Evolutionary conservation across 768 basidiomycete species (phyloP).

Genomic region (Podaxis sp.): DNA sequence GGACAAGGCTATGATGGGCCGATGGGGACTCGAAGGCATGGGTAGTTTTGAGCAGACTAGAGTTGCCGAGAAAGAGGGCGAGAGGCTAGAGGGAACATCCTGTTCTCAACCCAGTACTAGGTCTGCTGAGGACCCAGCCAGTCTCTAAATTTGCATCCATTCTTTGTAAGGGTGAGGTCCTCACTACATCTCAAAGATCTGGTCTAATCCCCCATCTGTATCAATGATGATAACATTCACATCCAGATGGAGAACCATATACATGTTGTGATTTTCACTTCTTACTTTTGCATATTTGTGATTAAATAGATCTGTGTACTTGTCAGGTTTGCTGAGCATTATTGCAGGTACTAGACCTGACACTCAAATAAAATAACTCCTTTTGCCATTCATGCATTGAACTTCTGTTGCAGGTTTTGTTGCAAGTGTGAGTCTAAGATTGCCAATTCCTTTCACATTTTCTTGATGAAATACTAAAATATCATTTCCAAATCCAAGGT

Average conservation of each 20-base stretch:
- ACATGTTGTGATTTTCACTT: background rate
- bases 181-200: background rate
- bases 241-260: no score
- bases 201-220: background rate
- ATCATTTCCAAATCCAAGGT: no score
- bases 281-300: background rate
- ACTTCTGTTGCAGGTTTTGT: no score
- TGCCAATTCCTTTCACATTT: no score
- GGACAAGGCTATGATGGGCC: constrained; percentile 91
- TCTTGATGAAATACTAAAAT: no score
- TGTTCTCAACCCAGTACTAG: background rate
- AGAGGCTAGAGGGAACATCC: constrained; percentile 17
- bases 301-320: background rate
- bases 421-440: no score
- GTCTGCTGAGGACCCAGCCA: background rate
- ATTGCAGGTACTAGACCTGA: background rate
- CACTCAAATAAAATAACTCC: no score
- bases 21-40: constrained; percentile 94
- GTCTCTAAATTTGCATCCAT: background rate
- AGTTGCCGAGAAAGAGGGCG: constrained; percentile 51
- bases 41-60: constrained; percentile 75
- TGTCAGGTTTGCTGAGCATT: background rate
- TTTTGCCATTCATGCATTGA: background rate
- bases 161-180: background rate
- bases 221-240: background rate